Evolutionary conservation across 2,329 filamentous ascomycete species (phyloP).

Genomic region (Hypoxylon sp.): DNA sequence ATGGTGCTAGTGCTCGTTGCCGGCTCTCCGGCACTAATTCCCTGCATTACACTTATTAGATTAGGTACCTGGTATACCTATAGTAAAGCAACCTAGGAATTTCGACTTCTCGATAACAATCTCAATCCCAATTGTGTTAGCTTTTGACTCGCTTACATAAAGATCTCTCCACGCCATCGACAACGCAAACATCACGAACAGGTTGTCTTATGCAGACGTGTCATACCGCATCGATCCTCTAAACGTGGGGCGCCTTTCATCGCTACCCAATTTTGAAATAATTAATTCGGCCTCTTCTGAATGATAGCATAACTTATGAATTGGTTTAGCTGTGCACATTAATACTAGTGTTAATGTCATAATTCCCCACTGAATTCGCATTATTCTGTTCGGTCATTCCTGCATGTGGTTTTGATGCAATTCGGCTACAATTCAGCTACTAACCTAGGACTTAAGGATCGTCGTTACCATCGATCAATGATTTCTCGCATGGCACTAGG

Average conservation of each 20-base stretch:
- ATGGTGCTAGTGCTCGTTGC: conserved; percentile 26
- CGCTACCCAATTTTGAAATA: neutral
- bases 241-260: neutral
- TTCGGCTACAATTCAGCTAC: too few relatives aligned
- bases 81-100: conserved; percentile 25
- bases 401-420: conserved; percentile 26
- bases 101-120: conserved; percentile 6
- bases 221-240: neutral
- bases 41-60: too few relatives aligned
- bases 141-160: conserved; percentile 9
- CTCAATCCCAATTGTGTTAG: neutral
- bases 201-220: conserved; percentile 6
- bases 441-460: conserved; percentile 11
- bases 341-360: conserved; percentile 20
- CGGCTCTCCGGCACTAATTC: conserved; percentile 20
- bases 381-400: conserved; percentile 1
- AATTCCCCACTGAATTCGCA: conserved; percentile 16
- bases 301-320: conserved; percentile 1
- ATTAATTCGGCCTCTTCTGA: neutral
- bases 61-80: too few relatives aligned
- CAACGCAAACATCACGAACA: conserved; percentile 12
- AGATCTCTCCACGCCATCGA: conserved; percentile 20
- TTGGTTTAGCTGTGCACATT: neutral
- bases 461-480: conserved; percentile 6
- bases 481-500: neutral